Percentiles rank a stretch among this genome's conserved stretches.
These are phyloP conservation scores for Globisporangium apiculatum DNA, from an alignment of 352 stramenopile genomes.

Conservation along the genomic window DNA sequence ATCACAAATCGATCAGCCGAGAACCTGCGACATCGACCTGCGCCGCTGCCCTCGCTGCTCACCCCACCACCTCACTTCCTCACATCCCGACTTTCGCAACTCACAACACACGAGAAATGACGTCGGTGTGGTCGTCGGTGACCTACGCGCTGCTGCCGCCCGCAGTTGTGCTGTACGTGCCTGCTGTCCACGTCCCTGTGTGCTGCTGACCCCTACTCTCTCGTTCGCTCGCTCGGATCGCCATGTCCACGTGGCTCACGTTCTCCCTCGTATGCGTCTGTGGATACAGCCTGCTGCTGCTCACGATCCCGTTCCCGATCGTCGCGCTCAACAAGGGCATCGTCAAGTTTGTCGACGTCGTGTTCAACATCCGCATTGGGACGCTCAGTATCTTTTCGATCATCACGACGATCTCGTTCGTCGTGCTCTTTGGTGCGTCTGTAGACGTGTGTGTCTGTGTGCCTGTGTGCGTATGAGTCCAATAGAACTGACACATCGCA, in stretches of 20 bases:
- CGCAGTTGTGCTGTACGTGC: conserved; percentile 67
- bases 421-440: conserved; percentile 37
- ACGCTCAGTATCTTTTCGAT: conserved; percentile 67
- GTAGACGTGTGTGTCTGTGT: not conserved
- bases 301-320: conserved; percentile 73
- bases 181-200: not conserved
- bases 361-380: conserved; percentile 71
- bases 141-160: conserved; percentile 72
- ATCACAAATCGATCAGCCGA: no score
- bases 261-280: not conserved
- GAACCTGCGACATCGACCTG: no score
- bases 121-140: conserved; percentile 70
- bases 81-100: not conserved
- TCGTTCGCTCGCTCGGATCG: no score
- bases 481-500: no score
- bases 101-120: conserved; percentile 16
- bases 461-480: no score
- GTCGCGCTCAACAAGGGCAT: conserved; percentile 53
- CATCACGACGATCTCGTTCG: conserved; percentile 69
- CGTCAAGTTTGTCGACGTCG: conserved; percentile 62
- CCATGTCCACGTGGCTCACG: not conserved
- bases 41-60: not conserved
- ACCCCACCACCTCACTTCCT: not conserved
- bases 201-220: no score
- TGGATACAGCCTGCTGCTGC: conserved; percentile 44